phyloP scores from a whole-genome alignment of 441 rosid species.

The Geranium incanum region DNA sequence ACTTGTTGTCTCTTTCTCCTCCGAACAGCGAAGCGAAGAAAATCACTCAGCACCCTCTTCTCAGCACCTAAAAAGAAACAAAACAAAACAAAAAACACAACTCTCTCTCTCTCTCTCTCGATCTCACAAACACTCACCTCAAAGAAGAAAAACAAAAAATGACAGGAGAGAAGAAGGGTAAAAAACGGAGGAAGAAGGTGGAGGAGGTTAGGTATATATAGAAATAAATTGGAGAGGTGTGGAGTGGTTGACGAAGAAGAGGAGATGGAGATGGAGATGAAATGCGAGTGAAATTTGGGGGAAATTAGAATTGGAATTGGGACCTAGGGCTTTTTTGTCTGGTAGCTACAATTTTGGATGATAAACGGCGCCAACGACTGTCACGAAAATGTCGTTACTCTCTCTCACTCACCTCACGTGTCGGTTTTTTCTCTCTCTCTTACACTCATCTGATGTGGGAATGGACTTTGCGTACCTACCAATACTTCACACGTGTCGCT shows the following conservation, averaged over 20 bases:
- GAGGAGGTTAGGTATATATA: constrained; percentile 7
- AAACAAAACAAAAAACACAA: neutral
- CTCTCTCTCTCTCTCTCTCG: neutral
- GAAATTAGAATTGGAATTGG: neutral
- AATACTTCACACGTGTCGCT: neutral
- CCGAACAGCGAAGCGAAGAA: constrained; percentile 7
- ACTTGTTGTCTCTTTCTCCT: constrained; percentile 8
- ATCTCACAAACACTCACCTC: neutral
- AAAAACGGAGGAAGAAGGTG: neutral
- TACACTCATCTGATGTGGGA: neutral
- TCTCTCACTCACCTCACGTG: neutral
- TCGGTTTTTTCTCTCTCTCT: neutral
- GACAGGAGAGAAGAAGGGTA: neutral
- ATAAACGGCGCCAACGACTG: neutral
- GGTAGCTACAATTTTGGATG: neutral
- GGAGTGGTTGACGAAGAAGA: constrained; percentile 7
- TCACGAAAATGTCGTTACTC: neutral
- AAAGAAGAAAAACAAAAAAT: neutral
- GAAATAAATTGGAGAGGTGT: neutral
- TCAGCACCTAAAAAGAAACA: neutral
- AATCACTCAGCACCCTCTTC: neutral
- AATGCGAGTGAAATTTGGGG: constrained; percentile 8
- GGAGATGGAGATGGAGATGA: constrained; percentile 3
- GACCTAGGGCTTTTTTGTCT: constrained; percentile 3
- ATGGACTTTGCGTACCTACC: neutral